phyloP scores from a whole-genome alignment of 2,329 filamentous ascomycete genomes.

The Metarhizium rileyi region DNA sequence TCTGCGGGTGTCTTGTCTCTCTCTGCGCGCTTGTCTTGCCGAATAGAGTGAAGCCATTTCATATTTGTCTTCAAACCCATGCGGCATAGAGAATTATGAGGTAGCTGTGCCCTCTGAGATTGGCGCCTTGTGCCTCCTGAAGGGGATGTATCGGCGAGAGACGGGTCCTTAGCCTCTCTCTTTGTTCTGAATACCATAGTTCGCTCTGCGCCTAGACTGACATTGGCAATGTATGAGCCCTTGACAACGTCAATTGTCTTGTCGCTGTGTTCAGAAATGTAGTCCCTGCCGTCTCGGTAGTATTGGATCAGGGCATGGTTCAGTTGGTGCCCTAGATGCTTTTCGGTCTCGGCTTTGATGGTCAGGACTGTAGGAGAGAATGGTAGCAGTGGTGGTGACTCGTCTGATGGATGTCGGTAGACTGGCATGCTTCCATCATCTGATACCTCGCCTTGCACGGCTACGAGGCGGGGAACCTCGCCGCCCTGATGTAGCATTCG shows the following conservation, averaged over 20 bases:
- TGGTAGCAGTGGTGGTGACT: constrained; percentile 64
- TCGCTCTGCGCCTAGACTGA: constrained; percentile 84
- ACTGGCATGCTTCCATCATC: constrained; percentile 68
- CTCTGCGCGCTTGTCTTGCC: constrained; percentile 66
- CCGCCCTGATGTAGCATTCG: constrained; percentile 89
- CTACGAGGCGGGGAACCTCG: constrained; percentile 82
- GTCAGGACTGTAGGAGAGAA: constrained; percentile 66
- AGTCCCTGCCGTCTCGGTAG: constrained; percentile 81
- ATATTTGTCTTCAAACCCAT: constrained; percentile 75
- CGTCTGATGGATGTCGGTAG: constrained; percentile 91
- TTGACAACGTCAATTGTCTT: constrained; percentile 87
- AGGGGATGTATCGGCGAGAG: background rate
- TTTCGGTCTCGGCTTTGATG: constrained; percentile 61
- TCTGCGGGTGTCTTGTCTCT: constrained; percentile 62
- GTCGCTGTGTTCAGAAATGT: constrained; percentile 94
- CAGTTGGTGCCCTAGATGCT: constrained; percentile 63
- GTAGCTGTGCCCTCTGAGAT: constrained; percentile 61
- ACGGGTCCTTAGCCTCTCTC: constrained; percentile 37
- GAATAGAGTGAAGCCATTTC: constrained; percentile 87
- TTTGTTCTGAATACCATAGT: constrained; percentile 87
- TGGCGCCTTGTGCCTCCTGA: constrained; percentile 32
- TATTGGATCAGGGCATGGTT: constrained; percentile 92
- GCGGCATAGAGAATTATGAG: constrained; percentile 81
- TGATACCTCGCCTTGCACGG: constrained; percentile 68
- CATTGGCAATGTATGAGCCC: constrained; percentile 78